phyloP scores from a whole-genome alignment of 2,329 filamentous ascomycete genomes.

The Venturia pyrina region DNA sequence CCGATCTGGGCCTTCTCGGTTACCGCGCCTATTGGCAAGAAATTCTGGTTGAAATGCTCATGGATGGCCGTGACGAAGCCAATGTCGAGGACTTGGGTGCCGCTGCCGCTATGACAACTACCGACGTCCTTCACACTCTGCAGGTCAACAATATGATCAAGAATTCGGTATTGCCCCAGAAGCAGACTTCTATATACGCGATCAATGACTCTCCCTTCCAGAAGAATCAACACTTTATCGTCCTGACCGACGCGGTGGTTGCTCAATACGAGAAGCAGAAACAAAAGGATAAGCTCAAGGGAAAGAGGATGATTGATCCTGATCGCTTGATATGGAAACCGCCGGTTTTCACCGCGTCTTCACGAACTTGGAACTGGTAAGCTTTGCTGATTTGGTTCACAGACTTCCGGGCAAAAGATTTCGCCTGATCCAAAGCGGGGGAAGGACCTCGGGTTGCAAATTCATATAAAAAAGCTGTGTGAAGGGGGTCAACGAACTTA shows the following conservation, averaged over 20 bases:
- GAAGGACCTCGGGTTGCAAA: background rate
- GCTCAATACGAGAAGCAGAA: conserved; percentile 57
- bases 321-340: conserved; percentile 86
- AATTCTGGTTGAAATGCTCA: conserved; percentile 77
- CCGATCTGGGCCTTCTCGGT: conserved; percentile 82
- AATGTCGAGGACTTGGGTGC: conserved; percentile 79
- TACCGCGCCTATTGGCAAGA: conserved; percentile 98
- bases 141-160: conserved; percentile 91
- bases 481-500: too few species aligned
- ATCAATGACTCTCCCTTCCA: conserved; percentile 12
- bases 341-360: conserved; percentile 82
- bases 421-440: background rate
- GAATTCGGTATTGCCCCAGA: conserved; percentile 52
- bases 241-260: conserved; percentile 76
- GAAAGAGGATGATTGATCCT: conserved; percentile 66
- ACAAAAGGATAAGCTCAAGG: conserved; percentile 72
- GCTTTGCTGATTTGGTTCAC: background rate
- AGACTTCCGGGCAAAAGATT: background rate
- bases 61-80: conserved; percentile 57
- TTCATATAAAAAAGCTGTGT: background rate
- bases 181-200: background rate
- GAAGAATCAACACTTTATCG: conserved; percentile 93
- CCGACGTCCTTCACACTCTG: conserved; percentile 89
- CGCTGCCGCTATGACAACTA: conserved; percentile 86
- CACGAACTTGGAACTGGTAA: conserved; percentile 91